Base-by-base conservation (phyloP, 1,284 basidiomycete species). In the Sanghuangporus sanghuang region DNA sequence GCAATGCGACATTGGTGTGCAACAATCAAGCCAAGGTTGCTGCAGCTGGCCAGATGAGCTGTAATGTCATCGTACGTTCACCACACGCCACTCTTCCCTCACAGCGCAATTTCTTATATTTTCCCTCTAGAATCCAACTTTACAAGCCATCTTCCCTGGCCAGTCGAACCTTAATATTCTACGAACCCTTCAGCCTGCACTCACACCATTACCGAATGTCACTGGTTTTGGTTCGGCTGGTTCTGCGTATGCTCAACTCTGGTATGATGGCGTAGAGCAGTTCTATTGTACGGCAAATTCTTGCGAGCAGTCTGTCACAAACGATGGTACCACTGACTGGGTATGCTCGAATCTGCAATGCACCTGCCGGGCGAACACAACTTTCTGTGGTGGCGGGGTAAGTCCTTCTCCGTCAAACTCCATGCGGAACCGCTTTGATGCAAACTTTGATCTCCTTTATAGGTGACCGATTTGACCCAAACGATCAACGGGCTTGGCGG, bases 191-290 rank as follows among this genome's bases (percentile, higher is more conserved):
- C 82, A 92, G 66, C 77, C 86, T 4, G 77, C 81, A 0, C 78
- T 86, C n/a, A 85, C 86, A 1, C 92, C 88, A 0, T 73, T 88
- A 35, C 83, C 83, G 2, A 87, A 88, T 66, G 70, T 80, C 12
- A 88, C 89, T 1, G 79, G 83, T 1, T 85, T 87, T 65, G 88
- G 87, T 11, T 66, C 75, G 6, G 76, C 80, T 35, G 82, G 84
- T 6, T 79, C 83, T 3, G 77, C 83, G 8, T 88, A 81, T 67
- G 90, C 90, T 0, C 91, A 95, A 70, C 76, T 96, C 1, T 89
- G 92, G 76, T 95, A 95, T 74, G 79, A 82, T n/a, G 90, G 90
- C 5, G 84, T 88, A 21, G 92, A 94, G 71, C 90, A 92, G 70
- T 96, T 96, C 76, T 91, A 83, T 72, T 96, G 94, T 72, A 67